phyloP scores from a whole-genome alignment of 2,329 filamentous ascomycete genomes.

The Rachicladosporium sp. region DNA sequence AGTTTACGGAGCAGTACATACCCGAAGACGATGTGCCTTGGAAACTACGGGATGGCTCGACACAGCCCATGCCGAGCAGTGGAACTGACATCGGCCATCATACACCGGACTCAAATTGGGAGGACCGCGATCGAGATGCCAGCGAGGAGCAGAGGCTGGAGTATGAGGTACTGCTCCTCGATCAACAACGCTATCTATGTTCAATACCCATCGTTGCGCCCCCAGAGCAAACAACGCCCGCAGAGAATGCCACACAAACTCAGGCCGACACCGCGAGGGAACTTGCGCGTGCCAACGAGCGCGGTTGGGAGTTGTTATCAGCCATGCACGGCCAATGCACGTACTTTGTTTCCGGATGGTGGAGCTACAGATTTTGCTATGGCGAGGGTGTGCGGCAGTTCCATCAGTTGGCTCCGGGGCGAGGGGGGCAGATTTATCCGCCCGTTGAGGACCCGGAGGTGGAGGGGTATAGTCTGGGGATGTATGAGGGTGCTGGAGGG shows the following conservation, averaged over 20 bases:
- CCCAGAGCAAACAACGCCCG: conserved; percentile 19
- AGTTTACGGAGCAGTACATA: conserved; percentile 59
- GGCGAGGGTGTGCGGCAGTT: conserved; percentile 80
- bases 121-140: conserved; percentile 5
- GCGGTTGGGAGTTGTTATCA: conserved; percentile 68
- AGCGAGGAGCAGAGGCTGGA: conserved; percentile 11
- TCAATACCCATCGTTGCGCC: conserved; percentile 61
- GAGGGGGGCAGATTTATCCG: conserved; percentile 53
- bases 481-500: conserved; percentile 28
- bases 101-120: neutral
- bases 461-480: conserved; percentile 67
- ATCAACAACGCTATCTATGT: conserved; percentile 67
- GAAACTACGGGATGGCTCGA: conserved; percentile 34
- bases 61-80: conserved; percentile 2
- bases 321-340: conserved; percentile 70
- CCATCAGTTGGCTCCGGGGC: conserved; percentile 63
- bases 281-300: conserved; percentile 60
- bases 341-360: conserved; percentile 80
- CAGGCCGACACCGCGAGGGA: conserved; percentile 66
- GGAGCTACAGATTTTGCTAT: conserved; percentile 93
- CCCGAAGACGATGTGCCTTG: conserved; percentile 56
- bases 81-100: conserved; percentile 2
- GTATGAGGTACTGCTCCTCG: conserved; percentile 67
- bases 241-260: conserved; percentile 18
- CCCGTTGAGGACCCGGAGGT: conserved; percentile 66